Base-by-base conservation (phyloP, 306 rosid species). In the Citrullus amarus region DNA sequence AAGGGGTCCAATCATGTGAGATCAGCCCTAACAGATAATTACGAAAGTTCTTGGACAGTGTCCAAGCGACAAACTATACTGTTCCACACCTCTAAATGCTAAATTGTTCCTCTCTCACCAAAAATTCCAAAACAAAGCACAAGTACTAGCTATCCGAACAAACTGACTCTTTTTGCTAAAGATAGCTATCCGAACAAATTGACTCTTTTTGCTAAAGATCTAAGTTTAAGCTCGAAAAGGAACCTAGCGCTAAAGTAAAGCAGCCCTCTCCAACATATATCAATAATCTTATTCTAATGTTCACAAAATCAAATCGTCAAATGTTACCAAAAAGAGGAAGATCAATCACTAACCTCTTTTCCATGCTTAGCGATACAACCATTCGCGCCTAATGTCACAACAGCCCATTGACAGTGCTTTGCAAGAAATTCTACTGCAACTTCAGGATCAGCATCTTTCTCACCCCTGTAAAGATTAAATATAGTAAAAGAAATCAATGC, bases 361-460 rank as follows among this genome's bases (percentile, higher is more conserved):
- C 96, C 96, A 17, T 92, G 99, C 84, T 85, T 95, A n/a, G 97
- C 96, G 15, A 92, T 86, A 92, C 97, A 92, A 60, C 99, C 99
- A 58, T 86, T 85, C 57, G 89, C 18, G 38, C 97, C 97, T 81
- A 95, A 86, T 14, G 99, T 95, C 79, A 95, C 99, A 61, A 89
- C 99, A 54, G 97, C 96, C 97, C 97, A 92, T 72, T 77, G 83
- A 85, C 97, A 95, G 86, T 92, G 85, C 77, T 80, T 88, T 20
- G 90, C 82, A 78, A 95, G 87, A 87, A 87, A 92, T 70, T 92
- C 96, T 65, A 91, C 87, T 0, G 97, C 91, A 73, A 72, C 86
- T 55, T 72, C 82, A 10, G 93, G 92, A 77, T 88, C 83, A 39
- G 86, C 86, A 77, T 83, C 79, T 77, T 83, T 82, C 78, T 86